Conservation (phyloP, 176 grass and related monocot genomes). For the Hyparrhenia diplandra region DNA sequence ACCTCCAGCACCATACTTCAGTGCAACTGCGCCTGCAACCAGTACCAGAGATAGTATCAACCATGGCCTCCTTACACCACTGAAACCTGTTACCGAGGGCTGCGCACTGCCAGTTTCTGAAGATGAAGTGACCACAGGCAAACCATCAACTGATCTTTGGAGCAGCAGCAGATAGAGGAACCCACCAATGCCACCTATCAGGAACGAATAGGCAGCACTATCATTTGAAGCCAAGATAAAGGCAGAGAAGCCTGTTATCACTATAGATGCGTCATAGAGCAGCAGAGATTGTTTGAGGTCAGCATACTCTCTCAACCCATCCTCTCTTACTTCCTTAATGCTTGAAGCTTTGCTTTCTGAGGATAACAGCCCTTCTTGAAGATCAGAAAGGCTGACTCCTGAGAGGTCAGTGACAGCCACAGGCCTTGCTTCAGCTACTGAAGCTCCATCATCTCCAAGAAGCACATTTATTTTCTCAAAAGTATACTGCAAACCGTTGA, state of each 20-base stretch:
- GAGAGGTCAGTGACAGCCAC: constrained; percentile 39
- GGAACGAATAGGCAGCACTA: constrained; percentile 54
- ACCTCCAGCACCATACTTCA: constrained; percentile 59
- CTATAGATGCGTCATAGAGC: constrained; percentile 63
- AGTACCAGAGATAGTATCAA: constrained; percentile 57
- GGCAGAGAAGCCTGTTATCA: constrained; percentile 58
- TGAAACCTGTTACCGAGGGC: constrained; percentile 26
- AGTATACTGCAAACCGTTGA: constrained; percentile 56
- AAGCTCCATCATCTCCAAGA: constrained; percentile 65
- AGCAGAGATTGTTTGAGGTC: constrained; percentile 85
- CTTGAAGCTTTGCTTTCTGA: constrained; percentile 13
- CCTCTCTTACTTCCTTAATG: constrained; percentile 43
- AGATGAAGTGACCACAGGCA: constrained; percentile 37
- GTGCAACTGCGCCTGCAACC: constrained; percentile 32
- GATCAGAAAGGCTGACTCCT: constrained; percentile 42
- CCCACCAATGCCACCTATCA: constrained; percentile 73
- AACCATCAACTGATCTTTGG: constrained; percentile 73
- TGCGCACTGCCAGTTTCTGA: constrained; percentile 22
- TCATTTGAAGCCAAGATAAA: constrained; percentile 58
- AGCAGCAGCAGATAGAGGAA: constrained; percentile 79
- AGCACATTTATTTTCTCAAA: constrained; percentile 49
- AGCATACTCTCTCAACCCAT: constrained; percentile 68
- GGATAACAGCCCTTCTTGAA: constrained; percentile 35
- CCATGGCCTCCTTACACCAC: constrained; percentile 60
- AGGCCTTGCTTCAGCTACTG: constrained; percentile 64